Base-by-base conservation (phyloP, 495 filamentous ascomycete species). In the Talaromyces thailandensis region DNA sequence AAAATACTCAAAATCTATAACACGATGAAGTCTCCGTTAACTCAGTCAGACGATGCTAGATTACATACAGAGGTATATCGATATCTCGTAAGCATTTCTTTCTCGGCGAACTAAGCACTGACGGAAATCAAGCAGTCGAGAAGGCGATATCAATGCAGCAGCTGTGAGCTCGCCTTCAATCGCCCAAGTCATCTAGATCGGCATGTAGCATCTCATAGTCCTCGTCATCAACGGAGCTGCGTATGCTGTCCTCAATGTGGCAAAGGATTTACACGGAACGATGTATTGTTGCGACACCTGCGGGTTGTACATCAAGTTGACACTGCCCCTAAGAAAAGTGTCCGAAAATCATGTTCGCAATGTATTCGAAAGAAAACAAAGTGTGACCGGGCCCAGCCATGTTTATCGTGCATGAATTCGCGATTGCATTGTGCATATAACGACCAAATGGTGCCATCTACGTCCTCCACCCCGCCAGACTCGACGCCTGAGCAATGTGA, bases 101-200 rank as follows among this genome's bases (percentile, higher is more conserved):
- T 23, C 25, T 8, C 14, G 32, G 32, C 32, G 3, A 24, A 16
- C 18, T 52, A 18, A 26, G 21, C 21, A 52, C 51, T 23, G 9
- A 55, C 7, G 26, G 0, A 29, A 28, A 55, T 55, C 51, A 6
- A 23, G 21, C 16, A 48, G 51, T 3, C 51, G 0, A 55, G 14
- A 28, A 55, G 28, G 16, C 51, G 51, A 55, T 55, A 60, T 23
- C 58, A 60, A 60, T 60, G 58, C 37, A 26, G 23, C 35, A 31
- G 23, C 24, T 60, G 58, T 26, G 32, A n/a, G 14, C 32, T 45
- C 21, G 9, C 24, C 7, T 60, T 60, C 25, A 60, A 37, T 45
- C 58, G 58, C 6, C 58, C 58, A 25, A 60, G 58, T 16, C 58
- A 60, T 26, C 58, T 60, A n/a, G 31, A 37, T 25, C 58, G 58